Evolutionary conservation across 2,329 filamentous ascomycete genomes (phyloP), one percentile per base, ranked within the genome.

Genomic region (Epichloe sylvatica): DNA sequence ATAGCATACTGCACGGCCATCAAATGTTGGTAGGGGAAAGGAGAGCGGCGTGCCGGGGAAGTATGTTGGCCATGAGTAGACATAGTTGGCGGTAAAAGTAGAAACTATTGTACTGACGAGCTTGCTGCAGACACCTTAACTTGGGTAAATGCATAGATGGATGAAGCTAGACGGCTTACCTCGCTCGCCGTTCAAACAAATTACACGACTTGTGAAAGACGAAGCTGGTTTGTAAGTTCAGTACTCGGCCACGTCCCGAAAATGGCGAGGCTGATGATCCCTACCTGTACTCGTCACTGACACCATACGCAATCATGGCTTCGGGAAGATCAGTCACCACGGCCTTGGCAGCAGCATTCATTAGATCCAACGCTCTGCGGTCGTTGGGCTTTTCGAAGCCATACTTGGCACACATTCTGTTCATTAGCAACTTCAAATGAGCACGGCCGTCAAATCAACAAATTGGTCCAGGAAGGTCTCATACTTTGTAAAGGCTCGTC

Each of bases 341-440:
- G 5, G 84, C 83, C 52, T 80, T 78, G n/a, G 92, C 92, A 2
- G 89, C 89, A 1, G 81, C 80, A 61, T 98, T 98, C 91, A 98
- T 97, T 56, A 98, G 80, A 64, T 94, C 80, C 12, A 97, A 70
- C 0, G 90, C 92, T 55, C 86, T 78, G 39, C 76, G 75, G 66
- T 98, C 92, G 67, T 97, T 98, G 38, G 92, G 92, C 68, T 97
- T 98, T 58, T 81, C 75, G 61, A 97, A 97, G 21, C 70, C 70
- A 68, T 97, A 92, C 65, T 84, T 86, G 54, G 80, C 75, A 53
- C 87, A 90, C 58, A 96, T 80, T 61, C 86, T 94, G 25, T 30
- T 35, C 12, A 45, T 19, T 9, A 7, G 12, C 7, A 21, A 11
- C 47, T 30, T 9, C 8, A 11, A 8, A 11, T 57, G 41, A 64